Base-by-base conservation (phyloP, 768 basidiomycete species). In the Pholiota conissans region DNA sequence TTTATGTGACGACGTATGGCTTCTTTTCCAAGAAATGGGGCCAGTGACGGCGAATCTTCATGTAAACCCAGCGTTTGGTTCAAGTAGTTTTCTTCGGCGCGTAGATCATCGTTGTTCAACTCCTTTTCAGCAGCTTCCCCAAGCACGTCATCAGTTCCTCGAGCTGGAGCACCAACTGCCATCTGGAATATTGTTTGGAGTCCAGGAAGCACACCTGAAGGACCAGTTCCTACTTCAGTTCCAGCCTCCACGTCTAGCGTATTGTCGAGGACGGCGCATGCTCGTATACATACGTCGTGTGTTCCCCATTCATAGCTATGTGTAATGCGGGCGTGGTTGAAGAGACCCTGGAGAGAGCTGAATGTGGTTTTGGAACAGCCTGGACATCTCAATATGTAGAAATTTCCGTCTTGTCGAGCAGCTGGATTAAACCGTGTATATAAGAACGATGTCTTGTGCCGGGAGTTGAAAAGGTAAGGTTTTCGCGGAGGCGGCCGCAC, bases 271-370 rank as follows among this genome's bases (percentile, higher is more conserved):
- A 76, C 71, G 6, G 80, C 77, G 67, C 83, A 83, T 4, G 79
- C 78, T 42, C 75, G 72, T 5, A 83, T 78, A 57, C 82, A 84
- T 49, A 80, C 81, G 39, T 84, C 83, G 55, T 84, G 83, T 8
- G 78, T 79, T 10, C 78, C 81, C 79, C 81, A 84, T 58, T 79
- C 81, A 28, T 78, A 69, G 37, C 63, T 68, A 64, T 84, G 83
- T 5, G 74, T 70, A 29, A 81, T 74, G 11, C 83, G 78, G 28
- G 78, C 80, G 57, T 84, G 83, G 62, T 83, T 83, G 27, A 82
- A 73, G 14, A 84, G 73, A 3, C 82, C 83, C 66, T 84, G 83
- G 1, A 83, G 72, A 5, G 78, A 77, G 4, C 75, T 76, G 58
- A 84, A 84, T 0, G 75, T 62, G 1, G 74, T 78, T 46, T 79